Evolutionary conservation across 257 asterid genomes (phyloP), one percentile per base, ranked within the genome.

Genomic region (Thymus mandschuricus): DNA sequence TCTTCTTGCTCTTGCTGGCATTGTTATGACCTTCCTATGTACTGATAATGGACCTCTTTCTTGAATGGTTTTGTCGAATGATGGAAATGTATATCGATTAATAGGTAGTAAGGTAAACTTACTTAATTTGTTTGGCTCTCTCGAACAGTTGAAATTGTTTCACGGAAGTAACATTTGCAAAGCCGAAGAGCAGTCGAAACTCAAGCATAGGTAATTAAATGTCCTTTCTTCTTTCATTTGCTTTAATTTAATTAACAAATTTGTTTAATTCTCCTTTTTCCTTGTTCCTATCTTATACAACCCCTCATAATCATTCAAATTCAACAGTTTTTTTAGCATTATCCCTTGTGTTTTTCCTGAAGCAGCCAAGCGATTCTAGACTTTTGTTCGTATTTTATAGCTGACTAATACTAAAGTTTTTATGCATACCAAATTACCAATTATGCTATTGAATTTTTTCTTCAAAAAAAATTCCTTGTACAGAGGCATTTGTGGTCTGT

Each of bases 181-280:
- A 95, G 84, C 98, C 99, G 27, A 92, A 95, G 85, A 95, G 99
- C 88, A 95, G 99, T 66, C 99, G 97, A 15, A 95, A 92, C 80
- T 95, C 97, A 69, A 95, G 98, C 84, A 95, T 95, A 78, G 98
- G 98, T 95, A 78, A 80, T 74, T 12, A 30, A 30, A 60, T 6
- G 33, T 38, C 49, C 15, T 66, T 60, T 15, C 21, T 29, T 21
- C 33, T 60, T 41, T 67, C 44, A 27, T 44, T 68, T 29, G 33
- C 30, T 41, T 35, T 56, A 44, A 38, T 4, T 38, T 38, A 27
- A 58, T 55, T 51, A 41, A 9, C 10, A 21, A 21, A 21, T 21
- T 21, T 21, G 21, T 21, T 21, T 21, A 21, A 21, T 21, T 61
- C 28, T 21, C 21, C 21, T 21, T 21, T 21, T 21, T 21, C 21